phyloP scores from a whole-genome alignment of 2,329 filamentous ascomycete genomes.

The Neurospora sp. region DNA sequence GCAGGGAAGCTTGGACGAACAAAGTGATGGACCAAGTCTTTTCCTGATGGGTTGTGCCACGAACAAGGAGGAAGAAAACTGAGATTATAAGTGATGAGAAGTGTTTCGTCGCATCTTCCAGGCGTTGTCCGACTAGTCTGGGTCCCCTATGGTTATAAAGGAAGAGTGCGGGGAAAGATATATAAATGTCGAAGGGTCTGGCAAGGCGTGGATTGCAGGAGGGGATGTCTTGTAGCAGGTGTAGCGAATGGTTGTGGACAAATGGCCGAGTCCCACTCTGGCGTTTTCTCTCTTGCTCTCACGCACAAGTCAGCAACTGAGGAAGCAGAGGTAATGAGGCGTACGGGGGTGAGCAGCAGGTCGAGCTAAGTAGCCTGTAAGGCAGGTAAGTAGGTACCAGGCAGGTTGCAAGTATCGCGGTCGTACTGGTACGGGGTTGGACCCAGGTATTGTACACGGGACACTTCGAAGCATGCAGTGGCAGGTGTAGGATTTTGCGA shows the following conservation, averaged over 20 bases:
- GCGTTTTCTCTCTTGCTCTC: conserved; percentile 1
- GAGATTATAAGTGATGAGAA: conserved; percentile 15
- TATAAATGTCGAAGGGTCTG: conserved; percentile 13
- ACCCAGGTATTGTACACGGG: conserved; percentile 22
- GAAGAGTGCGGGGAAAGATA: conserved; percentile 18
- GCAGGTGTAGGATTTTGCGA: conserved; percentile 12
- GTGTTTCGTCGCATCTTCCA: conserved; percentile 22
- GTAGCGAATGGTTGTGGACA: conserved; percentile 11
- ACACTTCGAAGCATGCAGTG: conserved; percentile 8
- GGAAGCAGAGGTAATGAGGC: background rate
- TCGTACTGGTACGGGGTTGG: conserved; percentile 23
- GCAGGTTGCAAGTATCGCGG: conserved; percentile 16
- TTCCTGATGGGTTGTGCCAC: conserved; percentile 9
- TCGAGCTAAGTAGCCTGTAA: conserved; percentile 4
- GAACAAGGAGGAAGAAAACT: conserved; percentile 5
- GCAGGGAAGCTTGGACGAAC: background rate
- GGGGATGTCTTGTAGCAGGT: conserved; percentile 9
- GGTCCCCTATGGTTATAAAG: conserved; percentile 7
- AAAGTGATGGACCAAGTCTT: conserved; percentile 8
- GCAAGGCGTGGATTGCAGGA: conserved; percentile 12
- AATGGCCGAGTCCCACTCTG: conserved; percentile 13
- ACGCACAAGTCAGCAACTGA: conserved; percentile 17
- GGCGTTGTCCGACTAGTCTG: conserved; percentile 8
- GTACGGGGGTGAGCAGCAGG: background rate
- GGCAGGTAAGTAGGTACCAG: conserved; percentile 13